Percentiles rank a stretch among this genome's conserved stretches.
Evolutionary conservation across 2,329 filamentous ascomycete species (phyloP).

Genomic region (Trichoderma breve): DNA sequence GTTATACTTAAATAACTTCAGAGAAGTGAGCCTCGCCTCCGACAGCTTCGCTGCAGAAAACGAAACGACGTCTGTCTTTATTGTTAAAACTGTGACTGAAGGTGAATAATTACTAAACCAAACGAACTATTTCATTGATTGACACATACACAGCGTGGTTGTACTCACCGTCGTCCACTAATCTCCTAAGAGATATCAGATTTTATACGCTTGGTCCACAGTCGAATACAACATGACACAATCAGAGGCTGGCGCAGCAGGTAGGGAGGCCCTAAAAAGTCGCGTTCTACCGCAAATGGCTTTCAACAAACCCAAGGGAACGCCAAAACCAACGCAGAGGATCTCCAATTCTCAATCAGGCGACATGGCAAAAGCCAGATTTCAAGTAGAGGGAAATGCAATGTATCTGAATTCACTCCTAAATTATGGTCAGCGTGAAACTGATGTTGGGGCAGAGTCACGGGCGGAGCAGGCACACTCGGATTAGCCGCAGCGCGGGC

Average conservation of each 20-base stretch:
- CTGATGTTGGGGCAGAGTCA: not conserved
- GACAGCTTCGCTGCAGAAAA: not conserved
- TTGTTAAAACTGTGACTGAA: not conserved
- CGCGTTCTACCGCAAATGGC: not conserved
- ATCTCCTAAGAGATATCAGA: not conserved
- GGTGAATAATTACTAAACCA: not conserved
- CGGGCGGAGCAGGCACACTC: slow-evolving; percentile 16
- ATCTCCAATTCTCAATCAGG: not conserved
- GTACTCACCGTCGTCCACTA: not conserved
- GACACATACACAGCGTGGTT: not conserved
- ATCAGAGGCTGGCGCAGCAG: not conserved
- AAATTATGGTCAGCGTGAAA: not conserved
- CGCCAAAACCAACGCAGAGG: not conserved
- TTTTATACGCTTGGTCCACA: not conserved
- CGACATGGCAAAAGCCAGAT: not conserved
- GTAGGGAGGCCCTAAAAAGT: not conserved
- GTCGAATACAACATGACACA: not conserved
- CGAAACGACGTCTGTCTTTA: not conserved
- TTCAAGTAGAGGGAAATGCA: not conserved
- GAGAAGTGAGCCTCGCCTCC: not conserved
- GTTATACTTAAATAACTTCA: not conserved
- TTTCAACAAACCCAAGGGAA: not conserved
- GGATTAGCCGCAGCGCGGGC: slow-evolving; percentile 55
- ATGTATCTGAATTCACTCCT: not conserved
- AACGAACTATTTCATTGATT: too few species aligned